Base-by-base conservation (phyloP, 2,329 filamentous ascomycete species). In the Cladophialophora chaetospira region DNA sequence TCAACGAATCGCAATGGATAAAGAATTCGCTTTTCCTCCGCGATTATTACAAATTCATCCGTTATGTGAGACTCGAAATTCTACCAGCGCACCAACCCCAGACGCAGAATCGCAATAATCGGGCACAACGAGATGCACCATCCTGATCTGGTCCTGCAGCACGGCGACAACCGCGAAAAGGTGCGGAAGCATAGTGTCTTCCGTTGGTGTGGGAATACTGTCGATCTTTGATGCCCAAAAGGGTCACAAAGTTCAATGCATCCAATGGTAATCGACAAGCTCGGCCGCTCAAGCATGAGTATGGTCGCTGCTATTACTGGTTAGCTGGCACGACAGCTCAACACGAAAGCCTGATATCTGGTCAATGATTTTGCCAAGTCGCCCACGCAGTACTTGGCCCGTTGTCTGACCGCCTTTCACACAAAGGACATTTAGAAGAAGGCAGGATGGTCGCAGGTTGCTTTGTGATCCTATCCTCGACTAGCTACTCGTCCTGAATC, bases 401-500 rank as follows among this genome's bases (percentile, higher is more conserved):
- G 17, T 38, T 38, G 13, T 17, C 31, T 15, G 31, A 19, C 8
- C 36, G 17, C 5, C 15, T 19, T 11, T 17, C 23, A 40, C 36
- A 21, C 4, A 40, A 3, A 40, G 15, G 8, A 21, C 13, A 15
- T 19, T 40, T 11, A 4, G 9, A 21, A 11, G 5, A 19, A 3
- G 3, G 3, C 36, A 40, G 17, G 13, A 40, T 15, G 13, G 13
- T 10, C 23, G 10, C 17, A 15, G n/a, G 8, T 40, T 21, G 36
- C 36, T 11, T 21, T 21, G 15, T 40, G 36, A 40, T 19, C 23
- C 36, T 40, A 19, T 13, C 13, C 5, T 15, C 46, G 21, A 8
- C 8, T 36, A 13, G n/a, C 31, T 48, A 62, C 46, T 49, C 59
- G 33, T 64, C 60, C 42, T 67, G 65, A 31, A 67, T 51, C 51